Evolutionary conservation across 1,139 yeast genomes (phyloP).

Genomic region (Pichia sp.): DNA sequence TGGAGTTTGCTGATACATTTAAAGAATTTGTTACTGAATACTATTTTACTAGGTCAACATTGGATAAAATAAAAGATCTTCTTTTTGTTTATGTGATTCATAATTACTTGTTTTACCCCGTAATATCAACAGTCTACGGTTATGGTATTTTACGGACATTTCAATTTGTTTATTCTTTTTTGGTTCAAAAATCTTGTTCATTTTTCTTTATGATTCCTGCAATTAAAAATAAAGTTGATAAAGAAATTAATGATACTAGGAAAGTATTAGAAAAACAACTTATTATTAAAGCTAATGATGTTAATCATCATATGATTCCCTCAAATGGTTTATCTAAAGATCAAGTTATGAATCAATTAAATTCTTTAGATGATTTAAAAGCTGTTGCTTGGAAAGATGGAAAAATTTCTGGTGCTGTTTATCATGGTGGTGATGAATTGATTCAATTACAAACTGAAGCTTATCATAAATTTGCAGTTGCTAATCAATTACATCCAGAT

Average conservation of each 20-base stretch:
- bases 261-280: conserved; percentile 47
- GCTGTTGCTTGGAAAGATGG: conserved; percentile 75
- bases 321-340: conserved; percentile 44
- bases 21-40: neutral
- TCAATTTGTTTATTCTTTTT: neutral
- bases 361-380: conserved; percentile 29
- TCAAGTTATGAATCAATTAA: conserved; percentile 43
- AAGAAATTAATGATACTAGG: conserved; percentile 48
- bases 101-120: conserved; percentile 2
- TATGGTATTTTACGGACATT: conserved; percentile 20
- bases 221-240: conserved; percentile 48
- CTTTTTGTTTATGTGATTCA: conserved; percentile 6
- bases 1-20: neutral
- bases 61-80: conserved; percentile 6
- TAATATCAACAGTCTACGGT: conserved; percentile 16
- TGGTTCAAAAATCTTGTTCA: conserved; percentile 9
- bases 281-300: conserved; percentile 43
- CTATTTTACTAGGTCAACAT: conserved; percentile 1
- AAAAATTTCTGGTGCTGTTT: conserved; percentile 89
- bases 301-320: conserved; percentile 51
- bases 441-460: conserved; percentile 70
- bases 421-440: conserved; percentile 83
- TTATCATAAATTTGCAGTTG: conserved; percentile 69
- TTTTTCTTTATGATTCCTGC: conserved; percentile 47
- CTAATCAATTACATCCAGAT: conserved; percentile 95